phyloP scores from a whole-genome alignment of 192 early-diverging fungal genomes.

The Gorgonomyces haynaldii region DNA sequence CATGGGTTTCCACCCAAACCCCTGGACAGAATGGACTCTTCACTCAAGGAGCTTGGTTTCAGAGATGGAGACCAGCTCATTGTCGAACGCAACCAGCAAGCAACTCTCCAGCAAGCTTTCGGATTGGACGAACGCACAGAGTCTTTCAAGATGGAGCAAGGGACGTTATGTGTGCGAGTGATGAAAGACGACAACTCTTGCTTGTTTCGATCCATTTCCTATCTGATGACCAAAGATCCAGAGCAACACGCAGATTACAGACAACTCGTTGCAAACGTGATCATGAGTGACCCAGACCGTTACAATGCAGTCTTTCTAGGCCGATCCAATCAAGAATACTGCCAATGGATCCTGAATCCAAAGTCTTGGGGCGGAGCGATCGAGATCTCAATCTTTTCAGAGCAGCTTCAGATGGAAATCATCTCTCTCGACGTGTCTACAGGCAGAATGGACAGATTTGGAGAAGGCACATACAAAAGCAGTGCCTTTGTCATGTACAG shows the following conservation, averaged over 20 bases:
- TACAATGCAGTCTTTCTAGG: conserved; percentile 60
- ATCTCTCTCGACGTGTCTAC: conserved; percentile 62
- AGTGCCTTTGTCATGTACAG: conserved; percentile 44
- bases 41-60: too few species aligned
- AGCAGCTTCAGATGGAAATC: conserved; percentile 57
- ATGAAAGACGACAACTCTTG: conserved; percentile 64
- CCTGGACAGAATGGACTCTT: too few species aligned
- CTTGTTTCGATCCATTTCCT: conserved; percentile 48
- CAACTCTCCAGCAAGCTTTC: neutral
- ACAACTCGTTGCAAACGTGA: conserved; percentile 19
- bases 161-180: conserved; percentile 16
- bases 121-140: too few species aligned
- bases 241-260: neutral
- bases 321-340: conserved; percentile 37
- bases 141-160: too few species aligned
- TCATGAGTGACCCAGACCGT: conserved; percentile 32
- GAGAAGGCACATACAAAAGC: conserved; percentile 33
- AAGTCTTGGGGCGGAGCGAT: conserved; percentile 79
- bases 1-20: too few species aligned
- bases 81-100: too few species aligned
- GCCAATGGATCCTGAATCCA: conserved; percentile 50
- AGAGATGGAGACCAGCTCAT: too few species aligned
- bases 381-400: conserved; percentile 65
- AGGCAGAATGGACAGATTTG: conserved; percentile 60
- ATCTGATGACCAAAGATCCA: neutral